Evolutionary conservation across 2,329 filamentous ascomycete genomes (phyloP), one percentile per base, ranked within the genome.

Genomic region (Plectosphaerella plurivora): DNA sequence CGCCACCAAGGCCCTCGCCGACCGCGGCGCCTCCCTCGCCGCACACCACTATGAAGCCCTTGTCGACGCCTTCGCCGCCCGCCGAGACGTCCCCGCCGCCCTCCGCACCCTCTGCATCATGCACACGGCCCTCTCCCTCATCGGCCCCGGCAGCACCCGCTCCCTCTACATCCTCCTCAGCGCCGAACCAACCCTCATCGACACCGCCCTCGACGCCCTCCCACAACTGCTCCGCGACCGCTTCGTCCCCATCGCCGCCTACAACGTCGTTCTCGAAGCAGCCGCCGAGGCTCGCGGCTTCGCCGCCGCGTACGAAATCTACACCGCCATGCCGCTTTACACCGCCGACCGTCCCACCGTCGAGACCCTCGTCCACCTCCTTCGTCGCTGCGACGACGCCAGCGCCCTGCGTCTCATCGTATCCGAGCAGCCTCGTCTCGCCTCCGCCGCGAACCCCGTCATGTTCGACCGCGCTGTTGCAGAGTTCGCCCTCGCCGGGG

Each of bases 41-140:
- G 68, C 79, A 6, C 77, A 87, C 56, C 90, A 97, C 64, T 96
- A 94, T 68, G 91, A 95, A 66, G 79, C 87, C 25, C 77, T 97
- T 25, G 73, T 92, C 7, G 84, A 89, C 53, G 80, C 87, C 4
- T 90, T 95, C 63, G 74, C 83, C 11, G 71, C 73, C 4, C 62
- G 66, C 4, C 74, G 77, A 2, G 83, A 94, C 57, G 62, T 93
- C 8, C 69, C 73, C 22, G 82, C 83, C 24, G 87, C 88, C 0
- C 76, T 96, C 36, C 79, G 82, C 41, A 77, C 88, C 1, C 74
- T 96, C 15, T 82, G 82, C 58, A 85, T 91, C 63, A 94, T 96
- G 87, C 71, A 81, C 20, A 76, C 81, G 54, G 81, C 84, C 16
- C 82, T 84, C 5, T 65, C 86, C 5, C 65, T 77, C 39, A 75